Evolutionary conservation across 106 monocot species (phyloP), one percentile per base, ranked within the genome.

Genomic region (Dioscorea alata): DNA sequence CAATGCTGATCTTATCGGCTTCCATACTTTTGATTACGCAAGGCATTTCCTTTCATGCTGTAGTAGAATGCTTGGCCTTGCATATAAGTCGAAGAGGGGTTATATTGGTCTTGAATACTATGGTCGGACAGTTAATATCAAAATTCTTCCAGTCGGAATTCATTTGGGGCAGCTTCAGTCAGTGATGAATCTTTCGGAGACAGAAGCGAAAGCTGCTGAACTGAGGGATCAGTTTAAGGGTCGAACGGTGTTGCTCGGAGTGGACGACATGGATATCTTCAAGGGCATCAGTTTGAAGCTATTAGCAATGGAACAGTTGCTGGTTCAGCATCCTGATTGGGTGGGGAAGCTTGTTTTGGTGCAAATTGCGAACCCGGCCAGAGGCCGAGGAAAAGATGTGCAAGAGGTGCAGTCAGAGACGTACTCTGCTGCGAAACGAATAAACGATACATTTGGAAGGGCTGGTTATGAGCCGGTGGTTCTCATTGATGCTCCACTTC

Each of bases 271-370:
- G 82, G 82, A 82, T 57, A 82, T 83, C 31, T 83, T 83, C 23
- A 83, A 83, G 66, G 83, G 83, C 56, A 83, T 83, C n/a, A 83
- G 79, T 64, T 69, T 83, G 63, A 83, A 83, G 65, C 72, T 83
- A 56, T 56, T 83, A 51, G 83, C 83, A 16, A 79, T 83, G 83
- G 83, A 83, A 59, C 79, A 79, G 18, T 69, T 83, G 59, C 79
- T 83, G 18, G n/a, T 18, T 4, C 72, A 83, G 61, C 75, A 83
- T 52, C 75, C 79, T 23, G 79, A 83, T 48, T 75, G 74, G 79
- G 71, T 74, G 23, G 75, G 63, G 16, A 79, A 79, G 60, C 75
- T 64, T 14, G 83, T 83, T 63, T 60, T 83, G 50, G 75, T 83
- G 5, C 83, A 83, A 50, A 83, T 83, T 50, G 83, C 83, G 13